Evolutionary conservation across 768 basidiomycete species (phyloP), one percentile per base, ranked within the genome.

Genomic region (Rhizopogon roseolus): DNA sequence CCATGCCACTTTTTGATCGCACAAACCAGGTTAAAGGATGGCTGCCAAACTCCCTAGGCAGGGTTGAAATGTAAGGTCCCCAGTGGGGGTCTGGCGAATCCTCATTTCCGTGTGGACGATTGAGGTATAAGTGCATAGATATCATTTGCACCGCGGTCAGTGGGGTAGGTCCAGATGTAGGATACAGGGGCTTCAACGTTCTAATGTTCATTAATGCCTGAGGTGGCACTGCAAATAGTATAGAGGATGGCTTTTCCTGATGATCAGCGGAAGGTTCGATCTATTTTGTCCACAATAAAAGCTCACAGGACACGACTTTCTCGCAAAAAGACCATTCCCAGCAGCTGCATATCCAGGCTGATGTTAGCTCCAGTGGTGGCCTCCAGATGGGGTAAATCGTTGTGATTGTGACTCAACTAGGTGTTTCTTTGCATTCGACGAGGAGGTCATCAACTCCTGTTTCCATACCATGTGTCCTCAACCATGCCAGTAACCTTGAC

Each of bases 11-110:
- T 54, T 62, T 62, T 51, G 67, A 62, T 13, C 60, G 56, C 44
- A 80, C 74, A 5, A 79, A 54, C 91, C 90, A 93, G 17, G 85
- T 80, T n/a, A 97, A 73, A 5, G 95, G 96, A 71, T 97, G 93
- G 25, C 74, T 73, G 40, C 76, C 76, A 66, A 98, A 95, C 28
- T 83, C 69, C 52, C 66, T 65, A 2, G 96, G 96, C 27, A 98
- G 71, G 1, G 84, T 77, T 0, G 86, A 84, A 43, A 97, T 84
- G 65, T 93, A 97, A 1, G 90, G 86, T 27, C 86, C 81, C 66
- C 85, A 86, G 13, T 66, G 66, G 59, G 78, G 72, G 60, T 90
- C 87, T 25, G 56, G 57, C 19, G 81, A 84, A 16, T 72, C 71
- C 2, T 62, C 66, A 6, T 64, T 62, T n/a, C 53, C 61, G 34